Conservation (phyloP, 306 rosid genomes). For the Fragaria nilgerrensis region DNA sequence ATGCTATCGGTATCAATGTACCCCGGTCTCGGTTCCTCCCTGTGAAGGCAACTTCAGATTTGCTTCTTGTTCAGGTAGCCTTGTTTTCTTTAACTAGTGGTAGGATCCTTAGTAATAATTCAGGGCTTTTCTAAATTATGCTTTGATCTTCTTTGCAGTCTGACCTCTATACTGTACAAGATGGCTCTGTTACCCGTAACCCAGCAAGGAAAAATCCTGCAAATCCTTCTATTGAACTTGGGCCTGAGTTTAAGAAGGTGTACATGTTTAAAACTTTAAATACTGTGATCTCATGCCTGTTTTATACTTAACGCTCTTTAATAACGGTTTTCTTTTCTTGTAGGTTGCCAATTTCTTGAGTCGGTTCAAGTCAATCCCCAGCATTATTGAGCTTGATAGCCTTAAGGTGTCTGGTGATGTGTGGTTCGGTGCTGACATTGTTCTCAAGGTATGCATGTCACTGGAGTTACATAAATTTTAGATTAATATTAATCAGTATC, state of each 20-base stretch:
- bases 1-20: slow-evolving; percentile 86
- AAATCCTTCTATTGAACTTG: slow-evolving; percentile 90
- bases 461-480: not conserved
- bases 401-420: slow-evolving; percentile 92
- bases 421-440: slow-evolving; percentile 74
- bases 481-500: not conserved
- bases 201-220: slow-evolving; percentile 66
- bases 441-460: slow-evolving; percentile 65
- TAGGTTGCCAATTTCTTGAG: slow-evolving; percentile 81
- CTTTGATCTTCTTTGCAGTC: slow-evolving; percentile 49
- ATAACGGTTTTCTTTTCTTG: slow-evolving; percentile 24
- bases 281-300: slow-evolving; percentile 5
- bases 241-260: slow-evolving; percentile 97
- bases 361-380: slow-evolving; percentile 91
- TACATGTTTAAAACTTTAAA: slow-evolving; percentile 14
- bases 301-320: slow-evolving; percentile 14
- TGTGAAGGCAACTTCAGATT: slow-evolving; percentile 94
- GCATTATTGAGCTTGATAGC: slow-evolving; percentile 81
- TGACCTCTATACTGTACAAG: slow-evolving; percentile 77
- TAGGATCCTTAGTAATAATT: slow-evolving; percentile 14
- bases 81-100: slow-evolving; percentile 20
- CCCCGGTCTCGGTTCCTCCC: slow-evolving; percentile 98
- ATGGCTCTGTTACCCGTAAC: slow-evolving; percentile 70
- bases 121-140: slow-evolving; percentile 16
- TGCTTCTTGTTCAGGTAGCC: slow-evolving; percentile 95